A percentile compares a stretch with the other conserved stretches of the same genome.
phyloP scores from a whole-genome alignment of 2,329 filamentous ascomycete genomes.

The Verticillium klebahnii region DNA sequence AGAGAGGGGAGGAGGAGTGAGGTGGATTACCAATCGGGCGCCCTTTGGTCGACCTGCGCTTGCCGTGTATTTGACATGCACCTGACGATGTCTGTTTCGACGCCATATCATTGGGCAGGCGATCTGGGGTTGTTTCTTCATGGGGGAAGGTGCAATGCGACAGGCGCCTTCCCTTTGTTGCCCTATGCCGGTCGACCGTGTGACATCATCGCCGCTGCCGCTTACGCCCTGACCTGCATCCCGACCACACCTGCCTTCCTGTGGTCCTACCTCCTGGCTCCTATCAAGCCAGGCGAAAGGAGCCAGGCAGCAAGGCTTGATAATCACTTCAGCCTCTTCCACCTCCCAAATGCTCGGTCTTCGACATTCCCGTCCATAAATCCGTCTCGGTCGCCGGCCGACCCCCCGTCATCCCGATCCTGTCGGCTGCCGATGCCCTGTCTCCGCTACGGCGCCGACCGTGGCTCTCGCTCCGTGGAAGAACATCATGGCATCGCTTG shows the following conservation, averaged over 20 bases:
- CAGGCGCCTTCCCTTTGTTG: too few relatives aligned
- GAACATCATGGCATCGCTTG: background rate
- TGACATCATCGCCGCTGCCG: background rate
- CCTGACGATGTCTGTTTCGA: background rate
- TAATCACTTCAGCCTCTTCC: background rate
- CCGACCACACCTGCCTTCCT: background rate
- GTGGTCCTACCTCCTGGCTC: background rate
- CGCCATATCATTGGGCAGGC: background rate
- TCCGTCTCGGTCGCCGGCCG: background rate
- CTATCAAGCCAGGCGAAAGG: background rate
- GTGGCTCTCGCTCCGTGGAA: background rate
- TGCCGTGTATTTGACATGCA: background rate
- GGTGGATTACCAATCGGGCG: background rate
- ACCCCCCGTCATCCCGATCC: background rate
- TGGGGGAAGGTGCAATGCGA: background rate
- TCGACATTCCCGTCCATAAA: background rate
- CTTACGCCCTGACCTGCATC: too few relatives aligned
- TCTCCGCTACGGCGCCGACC: background rate
- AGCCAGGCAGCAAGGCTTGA: background rate
- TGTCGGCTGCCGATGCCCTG: background rate
- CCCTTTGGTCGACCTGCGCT: background rate
- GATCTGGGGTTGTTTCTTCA: background rate
- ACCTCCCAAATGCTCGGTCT: background rate
- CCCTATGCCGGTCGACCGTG: background rate
- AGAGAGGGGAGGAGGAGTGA: too few relatives aligned